Conservation (phyloP, 352 stramenopile genomes). For the Phytophthora lateralis region DNA sequence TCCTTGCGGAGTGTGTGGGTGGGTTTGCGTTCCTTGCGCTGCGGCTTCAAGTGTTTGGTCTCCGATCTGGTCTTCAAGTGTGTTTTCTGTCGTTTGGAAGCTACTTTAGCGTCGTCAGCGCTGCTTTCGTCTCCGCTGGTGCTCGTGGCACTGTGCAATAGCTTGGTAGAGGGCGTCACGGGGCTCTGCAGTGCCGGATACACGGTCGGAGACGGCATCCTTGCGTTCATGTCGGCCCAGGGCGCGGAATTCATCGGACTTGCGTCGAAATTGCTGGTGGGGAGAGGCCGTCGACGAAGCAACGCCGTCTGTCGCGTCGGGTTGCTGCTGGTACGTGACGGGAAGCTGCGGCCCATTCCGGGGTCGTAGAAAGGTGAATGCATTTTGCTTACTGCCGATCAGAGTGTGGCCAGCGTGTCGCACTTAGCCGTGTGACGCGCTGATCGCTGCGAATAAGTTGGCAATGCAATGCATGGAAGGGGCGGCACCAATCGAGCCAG, state of each 20-base stretch:
- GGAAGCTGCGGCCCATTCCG: slow-evolving; percentile 26
- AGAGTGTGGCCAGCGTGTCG: not conserved
- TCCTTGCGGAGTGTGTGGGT: slow-evolving; percentile 36
- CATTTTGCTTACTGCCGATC: slow-evolving; percentile 4
- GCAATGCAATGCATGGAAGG: slow-evolving; percentile 27
- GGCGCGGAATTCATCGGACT: slow-evolving; percentile 1
- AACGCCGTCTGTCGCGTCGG: not conserved
- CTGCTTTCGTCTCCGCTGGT: slow-evolving; percentile 34
- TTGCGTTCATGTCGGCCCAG: not conserved
- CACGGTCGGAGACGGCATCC: not conserved
- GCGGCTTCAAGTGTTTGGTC: slow-evolving; percentile 10
- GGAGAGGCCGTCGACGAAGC: slow-evolving; percentile 21
- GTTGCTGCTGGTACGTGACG: slow-evolving; percentile 23
- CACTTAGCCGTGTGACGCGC: slow-evolving; percentile 31
- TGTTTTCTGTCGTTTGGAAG: slow-evolving; percentile 13
- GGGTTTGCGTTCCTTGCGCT: slow-evolving; percentile 33
- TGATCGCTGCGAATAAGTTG: slow-evolving; percentile 18
- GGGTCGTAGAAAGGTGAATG: slow-evolving; percentile 13
- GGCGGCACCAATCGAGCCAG: not conserved
- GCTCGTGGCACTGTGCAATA: slow-evolving; percentile 15
- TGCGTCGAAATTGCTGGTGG: slow-evolving; percentile 11
- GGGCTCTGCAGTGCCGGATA: slow-evolving; percentile 11
- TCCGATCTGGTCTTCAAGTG: not conserved
- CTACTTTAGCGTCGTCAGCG: slow-evolving; percentile 14
- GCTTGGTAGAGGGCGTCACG: slow-evolving; percentile 1